Base-by-base conservation (phyloP, 2,329 filamentous ascomycete genomes). In the Aureobasidium sp. region DNA sequence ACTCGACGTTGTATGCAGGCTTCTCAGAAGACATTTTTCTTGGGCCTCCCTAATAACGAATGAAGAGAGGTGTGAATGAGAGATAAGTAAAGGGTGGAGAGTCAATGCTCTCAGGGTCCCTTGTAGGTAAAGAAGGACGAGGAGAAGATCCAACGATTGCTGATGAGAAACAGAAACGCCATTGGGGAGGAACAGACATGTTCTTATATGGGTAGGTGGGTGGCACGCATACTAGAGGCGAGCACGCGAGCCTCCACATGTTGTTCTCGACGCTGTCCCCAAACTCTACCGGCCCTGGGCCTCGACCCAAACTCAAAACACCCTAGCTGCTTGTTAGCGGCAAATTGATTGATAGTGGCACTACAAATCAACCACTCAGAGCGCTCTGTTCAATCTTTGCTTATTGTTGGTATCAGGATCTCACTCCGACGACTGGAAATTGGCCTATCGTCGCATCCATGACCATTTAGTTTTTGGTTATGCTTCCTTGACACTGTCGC, bases 1-100 rank as follows among this genome's bases (percentile, higher is more conserved):
- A 34, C 13, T 59, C 62, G 41, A 63, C 55, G 32, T 27, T 41
- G 41, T 63, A 63, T 27, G 51, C 47, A 24, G 62, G 62, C 62
- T 63, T 63, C 41, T 63, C 62, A 13, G 36, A 39, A n/a, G 53
- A 26, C 61, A 63, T 63, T 27, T 24, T 48, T 43, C 9, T 53
- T 48, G 26, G 5, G 48, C 32, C n/a, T 27, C 24, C 27, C 32
- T 24, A n/a, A n/a, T 3, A 44, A 27, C n/a, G 48, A 55, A 24
- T 29, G 32, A 24, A 36, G 60, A 56, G 34, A 48, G 20, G 34
- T 26, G 46, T 26, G 46, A 20, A 32, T n/a, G 41, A 55, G 17
- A 41, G 34, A 34, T 12, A 27, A 26, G 9, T 36, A 24, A 56
- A 48, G 17, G 29, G 57, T 32, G 15, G 59, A 61, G 48, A 53